Percentiles rank a stretch among this genome's conserved stretches.
Conservation (phyloP, 2,329 filamentous ascomycete species). For the Alternaria dauci region DNA sequence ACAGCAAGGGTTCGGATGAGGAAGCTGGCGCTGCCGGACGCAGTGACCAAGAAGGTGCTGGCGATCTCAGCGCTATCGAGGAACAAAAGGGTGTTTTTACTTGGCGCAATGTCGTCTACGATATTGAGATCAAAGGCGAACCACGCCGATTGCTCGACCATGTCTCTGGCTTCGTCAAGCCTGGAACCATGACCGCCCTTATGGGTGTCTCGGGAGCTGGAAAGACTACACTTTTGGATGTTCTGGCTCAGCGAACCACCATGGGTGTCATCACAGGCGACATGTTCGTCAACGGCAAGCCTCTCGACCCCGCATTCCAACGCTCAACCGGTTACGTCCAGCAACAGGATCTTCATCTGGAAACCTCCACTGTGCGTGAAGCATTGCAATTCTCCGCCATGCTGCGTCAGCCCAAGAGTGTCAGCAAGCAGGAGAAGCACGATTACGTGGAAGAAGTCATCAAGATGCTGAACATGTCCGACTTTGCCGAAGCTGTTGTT, state of each 20-base stretch:
- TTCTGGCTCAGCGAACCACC: slow-evolving; percentile 45
- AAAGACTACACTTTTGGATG: slow-evolving; percentile 51
- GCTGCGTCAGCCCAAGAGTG: slow-evolving; percentile 60
- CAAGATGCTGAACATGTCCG: slow-evolving; percentile 71
- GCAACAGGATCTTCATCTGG: slow-evolving; percentile 52
- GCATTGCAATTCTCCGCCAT: slow-evolving; percentile 48
- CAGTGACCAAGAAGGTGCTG: slow-evolving; percentile 42
- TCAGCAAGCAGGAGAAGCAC: slow-evolving; percentile 66
- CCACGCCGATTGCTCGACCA: slow-evolving; percentile 62
- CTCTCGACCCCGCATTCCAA: slow-evolving; percentile 47
- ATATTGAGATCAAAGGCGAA: slow-evolving; percentile 53
- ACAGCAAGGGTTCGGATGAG: slow-evolving; percentile 46
- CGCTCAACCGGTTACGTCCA: slow-evolving; percentile 52
- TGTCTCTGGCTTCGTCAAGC: slow-evolving; percentile 64
- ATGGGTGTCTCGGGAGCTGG: slow-evolving; percentile 52
- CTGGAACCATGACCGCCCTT: slow-evolving; percentile 58
- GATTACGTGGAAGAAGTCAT: slow-evolving; percentile 71
- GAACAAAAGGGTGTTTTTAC: slow-evolving; percentile 55
- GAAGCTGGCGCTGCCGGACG: slow-evolving; percentile 43
- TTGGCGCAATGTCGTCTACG: slow-evolving; percentile 46
- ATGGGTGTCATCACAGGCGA: slow-evolving; percentile 52
- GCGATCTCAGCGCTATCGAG: slow-evolving; percentile 51
- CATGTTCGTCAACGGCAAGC: slow-evolving; percentile 51
- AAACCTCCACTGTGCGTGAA: slow-evolving; percentile 51
- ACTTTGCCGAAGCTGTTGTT: slow-evolving; percentile 72